Evolutionary conservation across 495 filamentous ascomycete genomes (phyloP).

Genomic region (Aspergillus diversus): DNA sequence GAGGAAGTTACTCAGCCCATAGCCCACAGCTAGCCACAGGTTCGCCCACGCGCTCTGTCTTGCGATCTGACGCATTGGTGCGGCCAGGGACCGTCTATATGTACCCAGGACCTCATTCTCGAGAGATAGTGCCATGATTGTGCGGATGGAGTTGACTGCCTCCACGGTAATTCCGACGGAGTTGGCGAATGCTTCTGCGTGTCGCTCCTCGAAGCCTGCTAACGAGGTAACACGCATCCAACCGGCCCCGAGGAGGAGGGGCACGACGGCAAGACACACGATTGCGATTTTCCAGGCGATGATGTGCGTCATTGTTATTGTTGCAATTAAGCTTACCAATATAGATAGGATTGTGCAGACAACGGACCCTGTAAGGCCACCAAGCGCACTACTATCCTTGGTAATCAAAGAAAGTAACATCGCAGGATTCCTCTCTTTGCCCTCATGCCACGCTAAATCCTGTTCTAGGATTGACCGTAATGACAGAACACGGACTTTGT

Average conservation of each 20-base stretch:
- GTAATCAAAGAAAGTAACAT: slow-evolving; percentile 51
- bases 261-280: slow-evolving; percentile 40
- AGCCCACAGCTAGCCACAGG: slow-evolving; percentile 40
- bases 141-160: slow-evolving; percentile 52
- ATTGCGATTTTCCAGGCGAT: slow-evolving; percentile 47
- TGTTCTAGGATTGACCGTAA: slow-evolving; percentile 52
- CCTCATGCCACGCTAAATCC: slow-evolving; percentile 53
- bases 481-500: slow-evolving; percentile 48
- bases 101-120: slow-evolving; percentile 35
- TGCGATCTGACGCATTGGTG: slow-evolving; percentile 48
- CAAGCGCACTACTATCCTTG: slow-evolving; percentile 48
- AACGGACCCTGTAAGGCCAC: slow-evolving; percentile 46
- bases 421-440: slow-evolving; percentile 45
- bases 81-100: slow-evolving; percentile 36
- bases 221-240: slow-evolving; percentile 53
- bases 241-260: slow-evolving; percentile 41
- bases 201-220: slow-evolving; percentile 58
- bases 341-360: slow-evolving; percentile 48
- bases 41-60: slow-evolving; percentile 43
- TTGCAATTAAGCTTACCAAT: slow-evolving; percentile 39
- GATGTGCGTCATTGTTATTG: slow-evolving; percentile 37
- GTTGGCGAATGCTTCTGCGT: slow-evolving; percentile 55
- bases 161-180: slow-evolving; percentile 53
- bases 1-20: slow-evolving; percentile 51
- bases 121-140: slow-evolving; percentile 52